phyloP scores from a whole-genome alignment of 2,329 filamentous ascomycete species.

The Didymella lethalis region DNA sequence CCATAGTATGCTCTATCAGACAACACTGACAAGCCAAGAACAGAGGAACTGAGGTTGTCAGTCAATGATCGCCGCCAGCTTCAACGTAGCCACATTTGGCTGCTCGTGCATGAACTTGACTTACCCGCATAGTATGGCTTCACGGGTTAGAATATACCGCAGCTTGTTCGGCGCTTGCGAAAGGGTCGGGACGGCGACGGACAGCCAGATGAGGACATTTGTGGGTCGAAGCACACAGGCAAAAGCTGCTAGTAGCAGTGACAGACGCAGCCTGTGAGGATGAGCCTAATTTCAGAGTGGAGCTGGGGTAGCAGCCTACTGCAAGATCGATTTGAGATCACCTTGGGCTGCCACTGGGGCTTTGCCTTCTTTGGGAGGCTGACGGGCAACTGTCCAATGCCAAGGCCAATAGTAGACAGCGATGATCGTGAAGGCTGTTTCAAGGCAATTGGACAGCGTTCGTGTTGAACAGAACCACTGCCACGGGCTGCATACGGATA shows the following conservation, averaged over 20 bases:
- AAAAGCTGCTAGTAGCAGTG: conserved; percentile 77
- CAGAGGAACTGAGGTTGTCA: conserved; percentile 56
- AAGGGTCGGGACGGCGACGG: conserved; percentile 66
- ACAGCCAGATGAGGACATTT: conserved; percentile 84
- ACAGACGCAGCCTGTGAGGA: conserved; percentile 54
- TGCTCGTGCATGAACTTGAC: conserved; percentile 26
- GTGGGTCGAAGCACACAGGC: conserved; percentile 90
- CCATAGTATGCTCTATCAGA: conserved; percentile 83
- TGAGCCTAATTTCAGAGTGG: conserved; percentile 30
- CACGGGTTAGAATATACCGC: conserved; percentile 65
- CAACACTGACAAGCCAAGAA: conserved; percentile 69
- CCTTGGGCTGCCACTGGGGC: conserved; percentile 49
- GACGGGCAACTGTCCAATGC: conserved; percentile 60
- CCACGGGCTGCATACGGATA: conserved; percentile 83
- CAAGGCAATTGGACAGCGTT: conserved; percentile 92
- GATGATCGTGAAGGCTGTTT: conserved; percentile 83
- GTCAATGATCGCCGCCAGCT: conserved; percentile 13
- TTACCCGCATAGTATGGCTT: conserved; percentile 68
- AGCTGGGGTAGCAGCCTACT: conserved; percentile 35
- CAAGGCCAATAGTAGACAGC: conserved; percentile 90
- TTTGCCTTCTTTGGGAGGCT: conserved; percentile 28
- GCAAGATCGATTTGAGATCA: conserved; percentile 37
- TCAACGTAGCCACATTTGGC: neutral
- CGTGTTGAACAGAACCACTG: conserved; percentile 95
- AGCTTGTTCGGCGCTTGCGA: conserved; percentile 54